Conservation (phyloP, 2,329 filamentous ascomycete genomes). For the Pseudopyrenochaeta lycopersici region DNA sequence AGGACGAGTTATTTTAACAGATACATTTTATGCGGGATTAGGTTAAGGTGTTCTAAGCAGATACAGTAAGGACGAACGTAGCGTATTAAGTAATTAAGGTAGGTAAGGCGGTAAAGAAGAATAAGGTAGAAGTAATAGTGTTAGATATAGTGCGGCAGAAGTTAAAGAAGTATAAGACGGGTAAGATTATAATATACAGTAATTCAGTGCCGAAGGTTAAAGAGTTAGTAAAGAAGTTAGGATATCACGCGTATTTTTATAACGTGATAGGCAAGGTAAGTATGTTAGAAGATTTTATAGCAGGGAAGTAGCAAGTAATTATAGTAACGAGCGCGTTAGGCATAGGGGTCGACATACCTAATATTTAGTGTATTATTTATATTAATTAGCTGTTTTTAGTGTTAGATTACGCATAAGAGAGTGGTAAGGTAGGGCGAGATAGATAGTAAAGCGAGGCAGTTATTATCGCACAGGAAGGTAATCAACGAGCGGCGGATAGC, state of each 20-base stretch:
- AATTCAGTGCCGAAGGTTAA: constrained; percentile 7
- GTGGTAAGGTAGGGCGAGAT: constrained; percentile 7
- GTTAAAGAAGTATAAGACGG: constrained; percentile 2
- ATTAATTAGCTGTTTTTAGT: constrained; percentile 5
- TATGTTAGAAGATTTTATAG: constrained; percentile 10
- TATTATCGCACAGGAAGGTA: constrained; percentile 6
- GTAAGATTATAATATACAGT: constrained; percentile 14
- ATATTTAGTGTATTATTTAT: constrained; percentile 14
- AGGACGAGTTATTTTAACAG: constrained; percentile 17
- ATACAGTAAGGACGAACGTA: constrained; percentile 11
- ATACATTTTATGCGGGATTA: constrained; percentile 16
- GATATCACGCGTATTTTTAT: constrained; percentile 9
- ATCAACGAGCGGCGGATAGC: constrained; percentile 1
- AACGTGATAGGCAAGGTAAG: constrained; percentile 11
- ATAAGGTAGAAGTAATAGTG: constrained; percentile 6
- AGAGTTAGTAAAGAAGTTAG: constrained; percentile 15
- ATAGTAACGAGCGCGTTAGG: constrained; percentile 20
- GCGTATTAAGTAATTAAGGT: constrained; percentile 5
- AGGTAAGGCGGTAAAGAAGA: constrained; percentile 1
- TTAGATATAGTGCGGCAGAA: constrained; percentile 4
- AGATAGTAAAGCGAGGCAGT: constrained; percentile 8
- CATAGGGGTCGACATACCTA: constrained; percentile 14
- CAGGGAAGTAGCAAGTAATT: constrained; percentile 10
- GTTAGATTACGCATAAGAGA: constrained; percentile 16
- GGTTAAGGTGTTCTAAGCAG: constrained; percentile 13